phyloP scores from a whole-genome alignment of 2,329 filamentous ascomycete genomes.

The Beauveria scarabaeidicola region DNA sequence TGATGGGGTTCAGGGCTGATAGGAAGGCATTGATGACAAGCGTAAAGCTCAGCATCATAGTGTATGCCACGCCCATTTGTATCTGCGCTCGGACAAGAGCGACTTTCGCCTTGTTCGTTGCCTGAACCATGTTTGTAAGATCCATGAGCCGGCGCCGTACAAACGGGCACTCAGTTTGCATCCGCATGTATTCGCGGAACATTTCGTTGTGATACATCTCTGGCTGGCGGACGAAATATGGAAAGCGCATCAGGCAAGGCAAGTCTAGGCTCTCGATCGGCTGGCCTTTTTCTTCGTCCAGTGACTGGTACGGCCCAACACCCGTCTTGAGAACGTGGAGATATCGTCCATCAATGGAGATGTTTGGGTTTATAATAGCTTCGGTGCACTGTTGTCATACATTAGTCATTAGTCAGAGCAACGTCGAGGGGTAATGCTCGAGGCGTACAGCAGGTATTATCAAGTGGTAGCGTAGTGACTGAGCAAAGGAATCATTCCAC shows the following conservation, averaged over 20 bases:
- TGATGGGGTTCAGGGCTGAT: conserved; percentile 14
- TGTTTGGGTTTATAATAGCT: conserved; percentile 9
- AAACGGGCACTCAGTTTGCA: conserved; percentile 9
- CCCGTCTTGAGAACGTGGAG: neutral
- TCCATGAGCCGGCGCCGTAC: conserved; percentile 4
- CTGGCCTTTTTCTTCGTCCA: conserved; percentile 9
- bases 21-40: conserved; percentile 19
- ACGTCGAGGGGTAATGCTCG: neutral
- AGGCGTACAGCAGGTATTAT: conserved; percentile 24
- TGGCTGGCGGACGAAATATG: conserved; percentile 2
- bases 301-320: neutral
- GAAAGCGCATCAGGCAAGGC: conserved; percentile 7
- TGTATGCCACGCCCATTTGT: conserved; percentile 14
- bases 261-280: conserved; percentile 10
- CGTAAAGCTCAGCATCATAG: conserved; percentile 15
- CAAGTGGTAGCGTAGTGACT: conserved; percentile 23
- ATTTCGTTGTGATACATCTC: conserved; percentile 1
- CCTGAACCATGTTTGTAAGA: conserved; percentile 5
- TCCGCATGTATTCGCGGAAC: neutral
- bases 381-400: conserved; percentile 1
- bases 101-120: neutral
- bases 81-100: conserved; percentile 2
- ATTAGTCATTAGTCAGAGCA: neutral
- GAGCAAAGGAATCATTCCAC: conserved; percentile 21
- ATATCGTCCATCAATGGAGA: conserved; percentile 6